phyloP scores from a whole-genome alignment of 164 flowering plant species.

The Macadamia integrifolia region DNA sequence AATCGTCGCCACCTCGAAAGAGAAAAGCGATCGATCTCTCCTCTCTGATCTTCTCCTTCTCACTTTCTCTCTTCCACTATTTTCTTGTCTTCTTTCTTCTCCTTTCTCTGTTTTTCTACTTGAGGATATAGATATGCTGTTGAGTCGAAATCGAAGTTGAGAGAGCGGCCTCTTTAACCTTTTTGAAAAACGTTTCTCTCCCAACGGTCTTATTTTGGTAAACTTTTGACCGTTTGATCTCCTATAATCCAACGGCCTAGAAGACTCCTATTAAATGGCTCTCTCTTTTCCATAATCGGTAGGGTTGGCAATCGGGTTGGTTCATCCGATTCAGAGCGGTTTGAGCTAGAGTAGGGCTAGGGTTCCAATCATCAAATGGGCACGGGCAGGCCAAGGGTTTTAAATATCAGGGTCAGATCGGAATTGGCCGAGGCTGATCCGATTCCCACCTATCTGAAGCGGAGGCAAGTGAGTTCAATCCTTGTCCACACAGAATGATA shows the following conservation, averaged over 20 bases:
- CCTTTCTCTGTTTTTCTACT: constrained; percentile 6
- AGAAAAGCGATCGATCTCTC: not conserved
- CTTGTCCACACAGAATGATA: too few species aligned
- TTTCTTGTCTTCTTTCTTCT: constrained; percentile 11
- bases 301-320: too few species aligned
- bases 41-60: not conserved
- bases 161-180: not conserved
- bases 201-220: constrained; percentile 41
- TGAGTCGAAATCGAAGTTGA: not conserved
- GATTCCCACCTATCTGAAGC: too few species aligned
- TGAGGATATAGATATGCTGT: not conserved
- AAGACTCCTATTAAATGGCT: too few species aligned
- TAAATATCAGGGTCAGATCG: too few species aligned
- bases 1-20: constrained; percentile 13
- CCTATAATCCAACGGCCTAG: not conserved
- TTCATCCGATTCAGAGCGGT: too few species aligned
- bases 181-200: constrained; percentile 19
- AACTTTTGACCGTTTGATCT: constrained; percentile 23
- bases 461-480: too few species aligned
- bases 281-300: too few species aligned
- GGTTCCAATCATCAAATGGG: too few species aligned
- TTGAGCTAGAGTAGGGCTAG: too few species aligned
- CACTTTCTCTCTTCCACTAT: not conserved
- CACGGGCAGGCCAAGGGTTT: too few species aligned
- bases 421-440: too few species aligned